Base-by-base conservation (phyloP, 441 rosid genomes). In the Kokia cookei region DNA sequence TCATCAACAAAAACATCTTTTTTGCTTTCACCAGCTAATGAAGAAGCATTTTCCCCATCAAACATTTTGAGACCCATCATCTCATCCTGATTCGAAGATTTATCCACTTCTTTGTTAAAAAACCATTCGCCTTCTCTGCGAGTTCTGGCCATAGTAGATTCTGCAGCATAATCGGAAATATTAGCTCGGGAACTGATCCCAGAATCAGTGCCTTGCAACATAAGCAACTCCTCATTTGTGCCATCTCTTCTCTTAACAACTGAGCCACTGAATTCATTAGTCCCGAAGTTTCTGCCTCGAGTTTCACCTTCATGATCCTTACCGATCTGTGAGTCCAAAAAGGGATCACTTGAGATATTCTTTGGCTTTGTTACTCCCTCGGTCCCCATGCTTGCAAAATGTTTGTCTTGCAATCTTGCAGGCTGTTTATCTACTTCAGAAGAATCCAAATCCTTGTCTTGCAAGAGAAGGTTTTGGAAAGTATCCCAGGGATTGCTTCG, bases 401-500 rank as follows among this genome's bases (percentile, higher is more conserved):
- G 65, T 55, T 86, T 85, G 65, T 83, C 89, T 72, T 83, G 82
- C 51, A 70, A 42, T 26, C 13, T 71, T 9, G 76, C 69, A 71
- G 82, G 71, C 11, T 67, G 82, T 17, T 70, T 70, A 76, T 81
- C 86, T 42, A 51, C 19, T 65, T 74, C 85, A 62, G 69, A 47
- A 73, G 86, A 51, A 51, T 84, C 84, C 14, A 77, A 58, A 77
- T 88, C 91, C 71, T 82, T 82, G 43, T 88, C 96, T 69, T 85
- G 84, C 85, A 93, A 53, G 61, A 95, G 90, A 74, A 95, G 92
- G 82, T 73, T 90, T 77, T 95, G 96, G 79, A 95, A 93, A 71
- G 96, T 86, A 81, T 86, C 90, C 98, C 99, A 95, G 50, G 80
- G 83, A 71, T 85, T 89, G 71, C 84, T 85, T 74, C 81, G 81